Percentiles rank a stretch among this genome's conserved stretches.
phyloP scores from a whole-genome alignment of 306 rosid genomes.

The Fragaria nilgerrensis region DNA sequence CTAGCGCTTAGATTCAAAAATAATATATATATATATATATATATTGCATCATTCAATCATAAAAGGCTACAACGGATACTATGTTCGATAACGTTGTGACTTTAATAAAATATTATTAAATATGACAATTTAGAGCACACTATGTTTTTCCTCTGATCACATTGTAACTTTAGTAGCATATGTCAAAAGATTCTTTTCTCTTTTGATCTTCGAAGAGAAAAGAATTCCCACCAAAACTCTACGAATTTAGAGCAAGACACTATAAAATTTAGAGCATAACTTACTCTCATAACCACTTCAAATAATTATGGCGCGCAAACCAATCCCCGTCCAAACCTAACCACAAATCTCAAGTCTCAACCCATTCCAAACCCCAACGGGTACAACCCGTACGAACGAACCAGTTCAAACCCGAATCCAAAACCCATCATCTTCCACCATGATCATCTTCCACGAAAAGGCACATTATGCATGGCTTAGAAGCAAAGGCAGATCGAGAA shows the following conservation, averaged over 20 bases:
- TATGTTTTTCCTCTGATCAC: too few species aligned
- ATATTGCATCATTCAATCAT: too few species aligned
- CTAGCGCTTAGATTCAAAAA: too few species aligned
- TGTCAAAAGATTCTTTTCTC: too few species aligned
- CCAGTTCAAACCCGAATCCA: background rate
- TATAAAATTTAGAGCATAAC: background rate
- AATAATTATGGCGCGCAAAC: background rate
- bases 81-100: too few species aligned
- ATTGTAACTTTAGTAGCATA: too few species aligned
- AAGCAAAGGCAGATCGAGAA: constrained; percentile 46
- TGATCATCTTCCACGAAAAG: background rate
- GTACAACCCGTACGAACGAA: background rate
- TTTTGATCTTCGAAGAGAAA: background rate
- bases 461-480: constrained; percentile 43
- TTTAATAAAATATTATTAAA: too few species aligned
- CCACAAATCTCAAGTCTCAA: background rate
- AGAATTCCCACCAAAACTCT: background rate
- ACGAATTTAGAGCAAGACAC: background rate
- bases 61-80: too few species aligned
- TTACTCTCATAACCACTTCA: background rate
- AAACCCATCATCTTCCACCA: background rate
- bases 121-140: too few species aligned
- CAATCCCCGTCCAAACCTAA: background rate
- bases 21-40: too few species aligned
- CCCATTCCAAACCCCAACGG: background rate